Base-by-base conservation (phyloP, 495 filamentous ascomycete species). In the Trichoderma asperelloides region DNA sequence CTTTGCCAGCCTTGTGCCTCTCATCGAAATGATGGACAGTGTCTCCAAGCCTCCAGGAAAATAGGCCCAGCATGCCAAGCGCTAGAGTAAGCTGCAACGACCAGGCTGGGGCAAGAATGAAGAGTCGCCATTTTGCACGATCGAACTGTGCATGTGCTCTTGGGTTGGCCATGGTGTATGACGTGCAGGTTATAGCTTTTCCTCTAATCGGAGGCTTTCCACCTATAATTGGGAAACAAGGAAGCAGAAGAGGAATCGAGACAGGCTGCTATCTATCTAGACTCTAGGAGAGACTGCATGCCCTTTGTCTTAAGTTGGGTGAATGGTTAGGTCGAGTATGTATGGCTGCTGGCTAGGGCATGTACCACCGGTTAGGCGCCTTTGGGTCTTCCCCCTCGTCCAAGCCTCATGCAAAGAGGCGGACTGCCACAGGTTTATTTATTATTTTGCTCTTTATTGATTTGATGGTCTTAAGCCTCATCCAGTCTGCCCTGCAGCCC, bases 11-110 rank as follows among this genome's bases (percentile, higher is more conserved):
- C 37, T 73, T 71, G 15, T 78, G 70, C 27, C 74, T 66, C 8
- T 78, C 78, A 62, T 75, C 70, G 70, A 76, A 82, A 21, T 75
- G 73, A 28, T 72, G 71, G 15, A 76, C 69, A 7, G 81, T 82
- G 57, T 75, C 72, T 37, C 76, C 79, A 2, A 83, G 74, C 15
- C 81, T 77, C 68, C 78, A 81, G 15, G 80, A 76, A 69, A 83
- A 83, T 12, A 83, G 67, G n/a, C 78, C 80, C 74, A 81, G 77
- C 7, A 80, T 69, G 33, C 74, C 72, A 25, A 81, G 63, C 63
- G 81, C 64, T 7, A 81, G 67, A 0, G 66, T 63, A 21, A 83
- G 69, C 55, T 81, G 79, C 30, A 76, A 65, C 3, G 68, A 65
- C 81, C 81, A 83, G 7, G 71, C 74, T 33, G 79, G 78, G 2